Conservation (phyloP, 257 asterid species). For the Cruciata laevipes region DNA sequence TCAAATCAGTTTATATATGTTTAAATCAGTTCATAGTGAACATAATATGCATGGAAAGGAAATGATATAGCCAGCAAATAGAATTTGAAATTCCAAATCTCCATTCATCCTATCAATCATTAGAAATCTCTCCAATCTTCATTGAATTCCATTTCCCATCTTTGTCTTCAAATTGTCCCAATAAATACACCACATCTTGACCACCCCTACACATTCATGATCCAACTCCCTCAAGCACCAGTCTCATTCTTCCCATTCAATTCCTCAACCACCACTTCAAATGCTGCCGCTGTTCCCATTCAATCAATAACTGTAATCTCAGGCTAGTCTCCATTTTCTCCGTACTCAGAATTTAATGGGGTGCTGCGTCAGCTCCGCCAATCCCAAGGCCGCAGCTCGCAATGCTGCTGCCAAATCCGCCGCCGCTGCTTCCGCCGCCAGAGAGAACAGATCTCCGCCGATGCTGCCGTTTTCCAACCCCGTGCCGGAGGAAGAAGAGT, state of each 20-base stretch:
- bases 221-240: not conserved
- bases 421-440: conserved; percentile 9
- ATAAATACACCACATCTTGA: conserved; percentile 1
- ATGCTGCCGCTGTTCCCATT: not conserved
- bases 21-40: no score
- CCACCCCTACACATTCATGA: not conserved
- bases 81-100: not conserved
- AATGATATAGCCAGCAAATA: no score
- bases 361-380: conserved; percentile 40
- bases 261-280: not conserved
- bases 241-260: not conserved
- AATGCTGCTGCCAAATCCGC: conserved; percentile 5
- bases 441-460: conserved; percentile 31
- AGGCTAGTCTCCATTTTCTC: not conserved
- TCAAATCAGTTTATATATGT: no score
- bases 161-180: not conserved
- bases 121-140: not conserved
- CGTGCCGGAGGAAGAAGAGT: conserved; percentile 41
- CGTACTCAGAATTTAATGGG: conserved; percentile 33
- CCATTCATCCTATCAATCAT: not conserved
- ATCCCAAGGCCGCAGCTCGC: conserved; percentile 2
- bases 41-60: no score
- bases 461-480: conserved; percentile 45
- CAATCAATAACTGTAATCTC: no score
- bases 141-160: not conserved